Evolutionary conservation across 345 rosid genomes (phyloP).

Genomic region (Microthlaspi erraticum): DNA sequence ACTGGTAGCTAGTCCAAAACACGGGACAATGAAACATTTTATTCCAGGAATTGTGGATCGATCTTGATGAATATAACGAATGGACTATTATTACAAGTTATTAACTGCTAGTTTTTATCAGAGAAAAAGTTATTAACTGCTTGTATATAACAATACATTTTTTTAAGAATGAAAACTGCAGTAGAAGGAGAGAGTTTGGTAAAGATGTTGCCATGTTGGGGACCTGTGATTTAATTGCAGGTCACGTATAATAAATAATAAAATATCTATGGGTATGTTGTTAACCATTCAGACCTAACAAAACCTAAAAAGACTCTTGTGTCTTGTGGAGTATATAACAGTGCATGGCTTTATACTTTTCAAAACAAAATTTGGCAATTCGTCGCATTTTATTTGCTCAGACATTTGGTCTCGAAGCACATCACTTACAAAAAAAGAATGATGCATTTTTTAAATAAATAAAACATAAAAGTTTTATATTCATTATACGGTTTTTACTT

Average conservation of each 20-base stretch:
- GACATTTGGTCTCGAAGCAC: conserved; percentile 36
- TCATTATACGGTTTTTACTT: background rate
- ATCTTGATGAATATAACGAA: conserved; percentile 22
- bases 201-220: conserved; percentile 41
- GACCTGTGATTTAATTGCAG: conserved; percentile 43
- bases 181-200: conserved; percentile 37
- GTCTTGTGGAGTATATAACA: no score
- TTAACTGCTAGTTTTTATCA: no score
- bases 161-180: conserved; percentile 10
- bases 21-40: conserved; percentile 13
- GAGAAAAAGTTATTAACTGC: conserved; percentile 3
- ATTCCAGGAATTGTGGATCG: conserved; percentile 19
- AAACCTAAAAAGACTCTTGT: conserved; percentile 34
- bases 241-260: conserved; percentile 26
- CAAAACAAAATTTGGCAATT: conserved; percentile 8
- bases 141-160: background rate
- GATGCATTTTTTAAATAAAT: background rate
- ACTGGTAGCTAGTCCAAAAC: background rate
- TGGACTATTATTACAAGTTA: no score
- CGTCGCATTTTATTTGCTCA: conserved; percentile 37
- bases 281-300: conserved; percentile 45
- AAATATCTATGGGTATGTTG: conserved; percentile 28
- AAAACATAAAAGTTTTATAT: background rate
- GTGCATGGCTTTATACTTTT: no score
- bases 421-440: background rate